Base-by-base conservation (phyloP, 768 basidiomycete genomes). In the Lactarius akahatsu region DNA sequence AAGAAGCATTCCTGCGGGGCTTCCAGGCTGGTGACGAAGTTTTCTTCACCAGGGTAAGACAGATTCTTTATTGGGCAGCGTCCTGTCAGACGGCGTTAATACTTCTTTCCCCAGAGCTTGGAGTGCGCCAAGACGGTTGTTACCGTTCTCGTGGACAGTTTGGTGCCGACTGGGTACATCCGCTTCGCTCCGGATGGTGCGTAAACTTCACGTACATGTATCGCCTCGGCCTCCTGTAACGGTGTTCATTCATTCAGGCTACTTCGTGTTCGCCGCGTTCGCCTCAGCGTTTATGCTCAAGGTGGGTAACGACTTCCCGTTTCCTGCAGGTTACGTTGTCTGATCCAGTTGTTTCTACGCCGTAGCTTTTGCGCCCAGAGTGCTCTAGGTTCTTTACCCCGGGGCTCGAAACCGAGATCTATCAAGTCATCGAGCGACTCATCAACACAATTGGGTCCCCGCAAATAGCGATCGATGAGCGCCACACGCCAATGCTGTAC, bases 241-340 rank as follows among this genome's bases (percentile, higher is more conserved):
- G 18, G 10, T n/a, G 11, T 30, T 45, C 4, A 20, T 34, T 43
- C 34, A 11, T 18, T 3, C 15, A 70, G 69, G 70, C 30, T 67
- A 70, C 36, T 70, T 69, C 60, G 73, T 76, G 23, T 68, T 75
- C 50, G 63, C 67, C 2, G 74, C 76, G 23, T 70, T 81, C 68
- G 91, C 92, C 11, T 86, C 87, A 10, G 87, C 91, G 2, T 94
- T 94, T 79, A 79, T 94, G 18, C 82, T 94, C 69, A 93, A 94
- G 81, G 89, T 87, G 72, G 57, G 76, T 57, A 11, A 36, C 32
- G 30, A 26, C 26, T 34, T 34, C 0, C 34, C 34, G 34, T 8
- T 34, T 9, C 34, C 34, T 34, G 34, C 34, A 34, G 34, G 4
- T 36, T 32, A 30, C 18, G 30, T 30, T 56, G 43, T 40, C 50